Evolutionary conservation across 2,329 filamentous ascomycete genomes (phyloP).

Genomic region (Neofusicoccum cordaticola): DNA sequence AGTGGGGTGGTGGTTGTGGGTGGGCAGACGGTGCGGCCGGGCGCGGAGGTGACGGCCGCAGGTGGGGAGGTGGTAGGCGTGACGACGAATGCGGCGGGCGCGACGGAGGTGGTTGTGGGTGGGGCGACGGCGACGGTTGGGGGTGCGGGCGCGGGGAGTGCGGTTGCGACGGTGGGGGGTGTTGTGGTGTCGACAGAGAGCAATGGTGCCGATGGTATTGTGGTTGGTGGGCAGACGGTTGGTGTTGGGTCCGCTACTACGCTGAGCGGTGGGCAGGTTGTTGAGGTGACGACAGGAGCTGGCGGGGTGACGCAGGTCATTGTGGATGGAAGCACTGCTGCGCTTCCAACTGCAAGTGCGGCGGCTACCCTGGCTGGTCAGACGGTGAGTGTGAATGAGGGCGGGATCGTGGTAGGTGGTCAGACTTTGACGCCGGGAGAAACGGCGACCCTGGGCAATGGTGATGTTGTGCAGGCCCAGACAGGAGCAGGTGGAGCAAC

Average conservation of each 20-base stretch:
- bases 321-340: neutral
- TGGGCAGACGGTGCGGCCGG: neutral
- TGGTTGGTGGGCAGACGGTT: slow-evolving; percentile 17
- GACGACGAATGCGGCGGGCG: neutral
- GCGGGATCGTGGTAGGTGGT: neutral
- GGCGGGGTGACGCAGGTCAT: neutral
- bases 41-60: neutral
- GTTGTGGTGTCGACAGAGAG: neutral
- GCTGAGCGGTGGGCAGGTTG: slow-evolving; percentile 25
- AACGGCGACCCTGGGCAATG: neutral
- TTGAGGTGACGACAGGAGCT: slow-evolving; percentile 16
- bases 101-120: neutral
- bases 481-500: neutral
- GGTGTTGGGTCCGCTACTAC: slow-evolving; percentile 28
- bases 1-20: neutral
- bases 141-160: neutral
- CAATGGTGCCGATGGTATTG: neutral
- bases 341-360: neutral
- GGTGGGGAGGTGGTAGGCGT: neutral
- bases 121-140: neutral
- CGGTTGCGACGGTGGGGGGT: neutral
- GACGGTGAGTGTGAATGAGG: neutral
- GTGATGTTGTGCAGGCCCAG: neutral
- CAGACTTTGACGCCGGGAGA: neutral
- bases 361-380: neutral